phyloP scores from a whole-genome alignment of 2,329 filamentous ascomycete species.

The Coniochaeta sp. region DNA sequence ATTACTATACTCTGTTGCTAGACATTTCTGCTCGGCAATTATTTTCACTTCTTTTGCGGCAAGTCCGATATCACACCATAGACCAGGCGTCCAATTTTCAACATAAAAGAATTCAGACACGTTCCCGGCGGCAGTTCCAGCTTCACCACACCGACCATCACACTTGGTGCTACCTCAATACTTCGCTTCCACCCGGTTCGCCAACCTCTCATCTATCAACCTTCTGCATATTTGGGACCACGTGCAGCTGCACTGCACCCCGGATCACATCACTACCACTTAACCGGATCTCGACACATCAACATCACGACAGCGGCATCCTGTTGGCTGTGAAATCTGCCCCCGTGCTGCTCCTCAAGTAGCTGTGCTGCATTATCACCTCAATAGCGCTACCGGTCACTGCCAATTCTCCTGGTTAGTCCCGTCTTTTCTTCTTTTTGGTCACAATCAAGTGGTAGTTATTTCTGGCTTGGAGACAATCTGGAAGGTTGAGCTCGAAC shows the following conservation, averaged over 20 bases:
- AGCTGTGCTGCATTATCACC: background rate
- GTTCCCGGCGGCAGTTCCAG: background rate
- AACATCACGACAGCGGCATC: background rate
- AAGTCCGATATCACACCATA: constrained; percentile 1
- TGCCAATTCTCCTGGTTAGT: background rate
- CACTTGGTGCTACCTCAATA: background rate
- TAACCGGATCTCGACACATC: background rate
- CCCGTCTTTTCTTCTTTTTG: background rate
- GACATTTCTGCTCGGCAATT: background rate
- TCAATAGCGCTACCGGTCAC: background rate
- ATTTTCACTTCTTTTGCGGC: background rate
- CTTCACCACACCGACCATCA: background rate
- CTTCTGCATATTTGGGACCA: background rate
- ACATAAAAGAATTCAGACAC: background rate
- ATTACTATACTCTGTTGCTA: no score
- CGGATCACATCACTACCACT: background rate
- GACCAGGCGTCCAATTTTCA: constrained; percentile 4
- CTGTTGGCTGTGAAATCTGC: background rate
- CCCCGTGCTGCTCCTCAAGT: background rate
- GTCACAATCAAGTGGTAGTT: background rate
- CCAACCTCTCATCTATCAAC: background rate
- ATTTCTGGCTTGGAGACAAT: background rate
- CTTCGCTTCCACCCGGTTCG: background rate
- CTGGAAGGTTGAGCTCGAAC: background rate
- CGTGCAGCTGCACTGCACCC: constrained; percentile 3